A percentile compares a stretch with the other conserved stretches of the same genome.
These are phyloP conservation scores for Coccomyxa sp. DNA, from an alignment of 139 green algal genomes.

Conservation along the genomic window DNA sequence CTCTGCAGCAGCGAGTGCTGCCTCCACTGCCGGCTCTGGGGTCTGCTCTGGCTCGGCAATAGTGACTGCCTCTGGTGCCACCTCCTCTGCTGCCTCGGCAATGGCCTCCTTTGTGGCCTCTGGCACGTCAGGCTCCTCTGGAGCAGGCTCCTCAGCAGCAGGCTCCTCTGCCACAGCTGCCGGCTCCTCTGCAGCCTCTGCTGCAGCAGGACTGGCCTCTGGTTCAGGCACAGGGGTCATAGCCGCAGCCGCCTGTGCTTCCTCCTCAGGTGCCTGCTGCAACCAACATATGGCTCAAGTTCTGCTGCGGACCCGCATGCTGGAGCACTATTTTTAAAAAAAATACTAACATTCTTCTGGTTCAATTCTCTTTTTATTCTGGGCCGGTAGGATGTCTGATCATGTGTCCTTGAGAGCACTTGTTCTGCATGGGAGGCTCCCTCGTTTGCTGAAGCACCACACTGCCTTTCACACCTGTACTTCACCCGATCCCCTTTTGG, in stretches of 20 bases:
- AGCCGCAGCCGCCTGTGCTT: slow-evolving; percentile 9
- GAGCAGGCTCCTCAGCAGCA: not conserved
- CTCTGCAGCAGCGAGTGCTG: not conserved
- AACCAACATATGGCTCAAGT: too few relatives aligned
- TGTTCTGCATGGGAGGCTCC: not conserved
- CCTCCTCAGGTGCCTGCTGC: slow-evolving; percentile 5
- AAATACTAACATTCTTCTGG: too few relatives aligned
- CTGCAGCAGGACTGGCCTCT: slow-evolving; percentile 3
- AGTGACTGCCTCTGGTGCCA: not conserved
- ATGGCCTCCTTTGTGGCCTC: slow-evolving; percentile 18
- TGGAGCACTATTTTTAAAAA: too few relatives aligned
- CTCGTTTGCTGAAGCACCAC: not conserved
- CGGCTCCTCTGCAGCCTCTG: not conserved
- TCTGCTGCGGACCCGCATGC: too few relatives aligned
- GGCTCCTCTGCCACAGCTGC: slow-evolving; percentile 10
- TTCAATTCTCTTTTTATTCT: too few relatives aligned
- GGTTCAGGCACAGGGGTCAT: slow-evolving; percentile 15
- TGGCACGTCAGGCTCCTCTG: not conserved
- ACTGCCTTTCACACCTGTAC: not conserved
- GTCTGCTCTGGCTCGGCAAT: slow-evolving; percentile 8
- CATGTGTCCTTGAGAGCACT: too few relatives aligned
- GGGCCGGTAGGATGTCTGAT: too few relatives aligned
- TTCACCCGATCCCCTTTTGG: not conserved
- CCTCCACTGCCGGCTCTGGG: not conserved
- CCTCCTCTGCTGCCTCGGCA: slow-evolving; percentile 5